These are phyloP conservation scores for Ligustrum vulgare DNA, from an alignment of 257 asterid species.

Conservation along the genomic window DNA sequence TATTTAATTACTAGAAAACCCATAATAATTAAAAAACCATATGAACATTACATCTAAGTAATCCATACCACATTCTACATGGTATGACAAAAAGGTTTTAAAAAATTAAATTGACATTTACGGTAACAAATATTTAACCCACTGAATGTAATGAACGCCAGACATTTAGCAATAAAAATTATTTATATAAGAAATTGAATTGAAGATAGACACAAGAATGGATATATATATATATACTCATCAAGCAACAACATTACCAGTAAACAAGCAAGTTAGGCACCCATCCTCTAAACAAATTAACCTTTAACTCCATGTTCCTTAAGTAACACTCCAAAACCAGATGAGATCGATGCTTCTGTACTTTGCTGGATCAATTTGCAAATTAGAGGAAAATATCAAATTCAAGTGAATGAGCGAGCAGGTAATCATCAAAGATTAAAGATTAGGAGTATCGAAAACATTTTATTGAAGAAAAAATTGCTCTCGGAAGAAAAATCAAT, in stretches of 20 bases:
- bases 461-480: not conserved
- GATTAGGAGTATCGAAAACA: not conserved
- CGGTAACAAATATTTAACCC: not conserved
- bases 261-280: conserved; percentile 50
- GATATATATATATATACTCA: too few relatives aligned
- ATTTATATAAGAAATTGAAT: too few relatives aligned
- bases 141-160: not conserved
- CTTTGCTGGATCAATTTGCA: conserved; percentile 57
- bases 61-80: too few relatives aligned
- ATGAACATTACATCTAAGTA: too few relatives aligned
- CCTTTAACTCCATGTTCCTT: conserved; percentile 59
- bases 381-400: not conserved
- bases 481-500: not conserved
- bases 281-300: conserved; percentile 66
- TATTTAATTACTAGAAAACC: too few relatives aligned
- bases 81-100: too few relatives aligned
- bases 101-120: not conserved
- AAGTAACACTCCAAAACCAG: conserved; percentile 55
- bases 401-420: not conserved
- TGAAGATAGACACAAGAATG: too few relatives aligned
- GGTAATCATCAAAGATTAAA: not conserved
- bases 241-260: not conserved
- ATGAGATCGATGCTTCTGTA: conserved; percentile 58
- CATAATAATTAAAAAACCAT: too few relatives aligned
- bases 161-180: not conserved